phyloP scores from a whole-genome alignment of 148 eudicot species.

The Limonium bicolor region DNA sequence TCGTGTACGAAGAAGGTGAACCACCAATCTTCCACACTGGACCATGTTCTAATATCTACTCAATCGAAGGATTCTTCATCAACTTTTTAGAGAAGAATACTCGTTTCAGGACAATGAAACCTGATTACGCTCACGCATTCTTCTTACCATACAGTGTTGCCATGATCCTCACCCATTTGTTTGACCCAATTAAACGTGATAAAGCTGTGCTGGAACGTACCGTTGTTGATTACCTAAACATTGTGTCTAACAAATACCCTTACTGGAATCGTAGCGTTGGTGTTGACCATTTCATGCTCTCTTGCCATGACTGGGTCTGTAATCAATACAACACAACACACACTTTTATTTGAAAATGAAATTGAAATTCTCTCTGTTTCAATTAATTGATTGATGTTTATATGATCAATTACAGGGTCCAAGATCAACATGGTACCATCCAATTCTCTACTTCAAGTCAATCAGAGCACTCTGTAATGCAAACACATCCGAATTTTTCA shows the following conservation, averaged over 20 bases:
- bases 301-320: constrained; percentile 78
- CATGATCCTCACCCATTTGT: constrained; percentile 37
- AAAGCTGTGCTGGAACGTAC: constrained; percentile 33
- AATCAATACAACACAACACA: no score
- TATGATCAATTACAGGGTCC: constrained; percentile 34
- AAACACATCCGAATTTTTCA: constrained; percentile 71
- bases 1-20: constrained; percentile 58
- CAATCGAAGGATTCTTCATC: constrained; percentile 52
- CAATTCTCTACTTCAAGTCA: constrained; percentile 37
- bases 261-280: constrained; percentile 66
- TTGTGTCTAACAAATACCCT: constrained; percentile 38
- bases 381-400: background rate
- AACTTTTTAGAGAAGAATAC: constrained; percentile 20
- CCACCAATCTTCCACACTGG: constrained; percentile 64
- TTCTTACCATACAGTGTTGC: constrained; percentile 65
- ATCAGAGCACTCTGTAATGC: constrained; percentile 77
- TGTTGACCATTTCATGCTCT: constrained; percentile 69
- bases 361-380: background rate
- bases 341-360: background rate
- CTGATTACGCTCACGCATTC: constrained; percentile 40
- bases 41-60: constrained; percentile 40
- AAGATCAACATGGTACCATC: constrained; percentile 50
- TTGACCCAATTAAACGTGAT: constrained; percentile 28
- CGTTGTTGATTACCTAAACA: constrained; percentile 30
- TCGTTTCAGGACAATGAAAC: constrained; percentile 23